Percentiles rank a stretch among this genome's conserved stretches.
phyloP scores from a whole-genome alignment of 2,329 filamentous ascomycete species.

The Ilyonectria sp. region DNA sequence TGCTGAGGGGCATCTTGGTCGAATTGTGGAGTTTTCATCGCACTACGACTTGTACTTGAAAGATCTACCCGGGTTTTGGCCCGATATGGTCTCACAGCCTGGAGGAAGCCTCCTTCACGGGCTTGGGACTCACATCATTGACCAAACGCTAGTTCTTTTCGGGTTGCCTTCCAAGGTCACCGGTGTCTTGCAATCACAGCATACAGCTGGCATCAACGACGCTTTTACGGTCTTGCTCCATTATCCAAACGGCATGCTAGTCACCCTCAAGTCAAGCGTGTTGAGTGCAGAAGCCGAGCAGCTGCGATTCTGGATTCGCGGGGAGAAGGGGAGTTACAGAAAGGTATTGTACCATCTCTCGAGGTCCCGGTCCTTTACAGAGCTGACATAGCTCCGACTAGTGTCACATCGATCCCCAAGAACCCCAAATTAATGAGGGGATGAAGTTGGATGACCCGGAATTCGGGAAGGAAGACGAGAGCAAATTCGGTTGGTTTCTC shows the following conservation, averaged over 20 bases:
- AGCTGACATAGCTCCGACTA: not conserved
- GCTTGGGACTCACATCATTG: slow-evolving; percentile 11
- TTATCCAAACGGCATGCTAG: not conserved
- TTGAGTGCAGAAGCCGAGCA: not conserved
- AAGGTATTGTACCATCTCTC: not conserved
- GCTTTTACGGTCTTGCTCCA: slow-evolving; percentile 8
- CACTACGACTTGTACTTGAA: slow-evolving; percentile 15
- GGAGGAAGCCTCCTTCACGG: slow-evolving; percentile 2
- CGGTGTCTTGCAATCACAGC: not conserved
- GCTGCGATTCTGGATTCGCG: slow-evolving; percentile 9
- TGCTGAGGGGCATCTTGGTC: not conserved
- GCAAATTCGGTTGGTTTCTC: not conserved
- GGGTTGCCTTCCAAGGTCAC: slow-evolving; percentile 7
- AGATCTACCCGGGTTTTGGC: slow-evolving; percentile 5
- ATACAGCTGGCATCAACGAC: not conserved
- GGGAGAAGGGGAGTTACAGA: slow-evolving; percentile 4
- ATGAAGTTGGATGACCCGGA: slow-evolving; percentile 11
- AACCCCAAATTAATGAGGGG: slow-evolving; percentile 9
- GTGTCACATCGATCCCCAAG: slow-evolving; percentile 14
- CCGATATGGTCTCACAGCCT: not conserved
- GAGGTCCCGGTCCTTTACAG: too few species aligned
- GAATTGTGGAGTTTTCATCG: slow-evolving; percentile 10
- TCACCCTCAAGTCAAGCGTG: slow-evolving; percentile 8
- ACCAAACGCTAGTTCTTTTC: slow-evolving; percentile 10
- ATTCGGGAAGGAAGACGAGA: slow-evolving; percentile 11